These are phyloP conservation scores for Xylariaceae sp. DNA, from an alignment of 2,329 filamentous ascomycete genomes.

Conservation along the genomic window DNA sequence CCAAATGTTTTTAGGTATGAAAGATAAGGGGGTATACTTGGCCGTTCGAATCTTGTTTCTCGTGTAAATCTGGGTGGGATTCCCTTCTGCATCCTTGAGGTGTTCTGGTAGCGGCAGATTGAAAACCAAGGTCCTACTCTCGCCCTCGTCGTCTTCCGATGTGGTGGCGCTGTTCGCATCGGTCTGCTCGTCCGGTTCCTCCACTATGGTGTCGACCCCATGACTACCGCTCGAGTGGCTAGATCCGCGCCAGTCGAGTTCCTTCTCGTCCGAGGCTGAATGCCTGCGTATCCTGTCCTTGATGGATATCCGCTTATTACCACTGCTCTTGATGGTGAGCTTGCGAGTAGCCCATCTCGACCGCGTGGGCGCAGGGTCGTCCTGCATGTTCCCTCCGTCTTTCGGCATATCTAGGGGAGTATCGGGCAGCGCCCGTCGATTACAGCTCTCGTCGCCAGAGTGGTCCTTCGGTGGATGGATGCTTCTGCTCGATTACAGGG, in stretches of 20 bases:
- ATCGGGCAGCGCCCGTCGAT: constrained; percentile 42
- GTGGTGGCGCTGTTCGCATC: constrained; percentile 35
- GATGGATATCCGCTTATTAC: constrained; percentile 75
- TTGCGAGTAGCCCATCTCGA: constrained; percentile 96
- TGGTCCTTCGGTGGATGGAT: constrained; percentile 30
- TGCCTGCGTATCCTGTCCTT: constrained; percentile 67
- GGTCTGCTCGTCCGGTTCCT: constrained; percentile 33
- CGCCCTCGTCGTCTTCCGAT: constrained; percentile 37
- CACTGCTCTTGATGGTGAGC: constrained; percentile 67
- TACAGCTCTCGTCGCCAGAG: constrained; percentile 39
- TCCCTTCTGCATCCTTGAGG: constrained; percentile 74
- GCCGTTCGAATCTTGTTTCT: constrained; percentile 97
- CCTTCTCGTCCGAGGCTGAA: constrained; percentile 62
- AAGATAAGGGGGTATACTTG: constrained; percentile 93
- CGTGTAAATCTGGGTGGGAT: constrained; percentile 63
- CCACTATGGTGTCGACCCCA: constrained; percentile 28
- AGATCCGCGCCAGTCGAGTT: constrained; percentile 43
- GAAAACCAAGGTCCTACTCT: constrained; percentile 68
- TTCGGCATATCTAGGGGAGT: constrained; percentile 35
- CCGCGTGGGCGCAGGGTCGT: constrained; percentile 59
- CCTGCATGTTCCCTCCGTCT: constrained; percentile 29
- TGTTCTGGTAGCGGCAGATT: constrained; percentile 73
- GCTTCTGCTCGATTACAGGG: constrained; percentile 7
- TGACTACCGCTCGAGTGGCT: constrained; percentile 29
- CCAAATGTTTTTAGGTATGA: constrained; percentile 94